Evolutionary conservation across 148 eudicot species (phyloP), one percentile per base, ranked within the genome.

Genomic region (Cornus kousa): DNA sequence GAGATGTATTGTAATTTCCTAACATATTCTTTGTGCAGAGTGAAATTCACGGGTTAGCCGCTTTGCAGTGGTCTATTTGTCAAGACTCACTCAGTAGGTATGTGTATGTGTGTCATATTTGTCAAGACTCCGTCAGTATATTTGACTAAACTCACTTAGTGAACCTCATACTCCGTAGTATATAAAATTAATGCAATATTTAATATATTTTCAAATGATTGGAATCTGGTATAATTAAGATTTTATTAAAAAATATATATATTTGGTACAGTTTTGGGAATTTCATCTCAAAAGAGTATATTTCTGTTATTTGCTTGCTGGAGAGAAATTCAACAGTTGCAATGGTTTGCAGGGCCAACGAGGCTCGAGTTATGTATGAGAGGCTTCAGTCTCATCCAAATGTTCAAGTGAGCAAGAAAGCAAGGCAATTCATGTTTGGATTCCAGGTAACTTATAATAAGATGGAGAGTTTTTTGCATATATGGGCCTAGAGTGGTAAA

Each of bases 41-140:
- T 78, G 92, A 94, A 81, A 95, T 91, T 82, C 89, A 94, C 84
- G 98, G 98, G 20, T 78, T 89, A 84, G 98, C 98, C 78, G 98
- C 98, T 85, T 67, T 94, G 80, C 94, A 94, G 78, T 94, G 98
- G 98, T 92, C 98, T 83, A 92, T 94, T 59, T 92, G 98, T 83
- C 94, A 83, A 82, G 98, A 94, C 79, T 94, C 98, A 72, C 92
- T 92, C 57, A 79, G 57, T 74, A 89, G 95, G 98, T 94, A 79
- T 69, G 31, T 68, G 20, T 43, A n/a, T 77, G 2, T 19, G 62
- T 57, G 62, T 13, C 48, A 43, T 9, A 43, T 43, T 6, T 43
- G 8, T 43, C 48, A 43, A 43, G 48, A 43, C 48, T 43, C 48
- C 10, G 0, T 43, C 48, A 4, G 37, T 35, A 35, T 35, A 43